Conservation (phyloP, 306 rosid species). For the Quercus cerris region DNA sequence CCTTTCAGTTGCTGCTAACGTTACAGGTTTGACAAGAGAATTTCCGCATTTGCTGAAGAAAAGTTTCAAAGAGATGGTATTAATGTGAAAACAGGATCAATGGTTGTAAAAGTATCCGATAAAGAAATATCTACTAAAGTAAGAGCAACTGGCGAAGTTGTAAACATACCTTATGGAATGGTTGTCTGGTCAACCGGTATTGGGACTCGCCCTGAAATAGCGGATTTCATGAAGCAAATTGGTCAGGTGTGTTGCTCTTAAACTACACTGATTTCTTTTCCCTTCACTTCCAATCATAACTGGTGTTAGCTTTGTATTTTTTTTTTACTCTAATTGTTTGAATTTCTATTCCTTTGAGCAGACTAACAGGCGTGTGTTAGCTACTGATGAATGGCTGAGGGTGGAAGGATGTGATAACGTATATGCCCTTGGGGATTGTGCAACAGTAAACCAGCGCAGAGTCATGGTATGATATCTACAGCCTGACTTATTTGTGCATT, state of each 20-base stretch:
- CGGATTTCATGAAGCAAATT: constrained; percentile 74
- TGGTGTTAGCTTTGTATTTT: background rate
- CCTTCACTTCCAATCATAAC: background rate
- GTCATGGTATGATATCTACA: constrained; percentile 59
- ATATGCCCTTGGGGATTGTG: constrained; percentile 95
- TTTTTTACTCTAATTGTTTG: background rate
- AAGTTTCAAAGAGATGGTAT: constrained; percentile 87
- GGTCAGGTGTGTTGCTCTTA: constrained; percentile 72
- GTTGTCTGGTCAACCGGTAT: constrained; percentile 97
- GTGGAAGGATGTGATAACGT: constrained; percentile 76
- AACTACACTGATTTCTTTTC: background rate
- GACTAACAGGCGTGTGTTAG: constrained; percentile 83
- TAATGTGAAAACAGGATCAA: constrained; percentile 85
- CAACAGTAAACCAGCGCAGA: constrained; percentile 92
- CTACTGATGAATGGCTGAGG: constrained; percentile 98
- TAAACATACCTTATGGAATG: constrained; percentile 85
- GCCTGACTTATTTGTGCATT: background rate
- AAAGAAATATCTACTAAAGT: constrained; percentile 78
- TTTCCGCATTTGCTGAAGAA: constrained; percentile 83
- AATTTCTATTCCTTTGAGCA: constrained; percentile 24
- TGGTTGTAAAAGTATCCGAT: constrained; percentile 83
- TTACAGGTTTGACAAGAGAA: constrained; percentile 91
- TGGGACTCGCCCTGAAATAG: constrained; percentile 83
- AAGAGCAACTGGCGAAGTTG: constrained; percentile 62
- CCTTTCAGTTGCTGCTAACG: background rate